Percentiles rank a stretch among this genome's conserved stretches.
Conservation (phyloP, 108 stramenopile genomes). For the Conticribra weissflogii region DNA sequence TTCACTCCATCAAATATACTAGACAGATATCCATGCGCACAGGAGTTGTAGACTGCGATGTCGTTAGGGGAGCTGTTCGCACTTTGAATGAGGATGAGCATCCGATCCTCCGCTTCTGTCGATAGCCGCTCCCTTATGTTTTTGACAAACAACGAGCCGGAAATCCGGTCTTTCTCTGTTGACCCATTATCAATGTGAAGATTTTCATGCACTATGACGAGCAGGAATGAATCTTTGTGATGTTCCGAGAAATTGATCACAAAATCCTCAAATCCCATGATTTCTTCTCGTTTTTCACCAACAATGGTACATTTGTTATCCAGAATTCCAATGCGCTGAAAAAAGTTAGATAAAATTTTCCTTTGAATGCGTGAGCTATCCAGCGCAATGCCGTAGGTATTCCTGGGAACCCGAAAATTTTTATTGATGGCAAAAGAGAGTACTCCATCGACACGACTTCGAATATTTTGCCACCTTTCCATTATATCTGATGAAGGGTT, state of each 20-base stretch:
- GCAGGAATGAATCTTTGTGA: slow-evolving; percentile 33
- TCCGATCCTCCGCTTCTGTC: slow-evolving; percentile 21
- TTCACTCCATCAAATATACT: slow-evolving; percentile 26
- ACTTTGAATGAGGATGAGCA: slow-evolving; percentile 52
- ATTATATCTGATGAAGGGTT: slow-evolving; percentile 1
- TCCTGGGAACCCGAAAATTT: slow-evolving; percentile 48
- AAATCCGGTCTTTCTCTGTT: slow-evolving; percentile 16
- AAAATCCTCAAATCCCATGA: slow-evolving; percentile 33
- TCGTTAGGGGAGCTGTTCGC: slow-evolving; percentile 57
- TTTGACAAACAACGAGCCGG: slow-evolving; percentile 32
- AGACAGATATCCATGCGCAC: slow-evolving; percentile 54
- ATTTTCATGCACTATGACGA: slow-evolving; percentile 62
- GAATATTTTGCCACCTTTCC: slow-evolving; percentile 14
- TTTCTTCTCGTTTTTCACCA: slow-evolving; percentile 45
- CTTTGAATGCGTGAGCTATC: slow-evolving; percentile 73
- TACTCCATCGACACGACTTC: slow-evolving; percentile 4
- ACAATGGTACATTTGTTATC: slow-evolving; percentile 16
- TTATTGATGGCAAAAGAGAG: slow-evolving; percentile 1
- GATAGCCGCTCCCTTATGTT: slow-evolving; percentile 12
- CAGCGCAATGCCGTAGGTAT: slow-evolving; percentile 55
- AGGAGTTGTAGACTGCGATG: slow-evolving; percentile 36
- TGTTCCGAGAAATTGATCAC: slow-evolving; percentile 33
- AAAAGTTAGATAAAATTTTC: slow-evolving; percentile 53
- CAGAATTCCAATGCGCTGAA: slow-evolving; percentile 46
- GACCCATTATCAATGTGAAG: slow-evolving; percentile 37